Percentiles rank a stretch among this genome's conserved stretches.
Evolutionary conservation across 1,284 basidiomycete species (phyloP).

Genomic region (Mycosarcoma mackinlayi): DNA sequence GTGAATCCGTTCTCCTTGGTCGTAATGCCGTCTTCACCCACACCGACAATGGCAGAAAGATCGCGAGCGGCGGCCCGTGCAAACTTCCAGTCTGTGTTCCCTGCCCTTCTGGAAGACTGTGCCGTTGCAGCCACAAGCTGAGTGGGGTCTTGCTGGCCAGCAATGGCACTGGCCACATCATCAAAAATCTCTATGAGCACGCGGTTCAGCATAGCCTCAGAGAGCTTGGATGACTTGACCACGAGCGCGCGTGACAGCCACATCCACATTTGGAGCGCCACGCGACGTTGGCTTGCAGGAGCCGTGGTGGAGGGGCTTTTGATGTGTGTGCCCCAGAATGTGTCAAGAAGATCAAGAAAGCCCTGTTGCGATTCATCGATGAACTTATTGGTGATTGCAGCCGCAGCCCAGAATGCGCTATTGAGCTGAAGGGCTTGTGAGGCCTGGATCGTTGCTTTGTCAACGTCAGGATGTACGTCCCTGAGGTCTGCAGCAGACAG

Average conservation of each 20-base stretch:
- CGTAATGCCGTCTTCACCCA: slow-evolving; percentile 46
- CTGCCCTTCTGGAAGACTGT: neutral
- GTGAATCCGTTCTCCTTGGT: slow-evolving; percentile 57
- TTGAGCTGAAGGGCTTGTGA: slow-evolving; percentile 35
- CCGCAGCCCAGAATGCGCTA: slow-evolving; percentile 23
- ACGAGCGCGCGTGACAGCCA: slow-evolving; percentile 56
- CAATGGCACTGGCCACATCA: slow-evolving; percentile 11
- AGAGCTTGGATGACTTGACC: slow-evolving; percentile 43
- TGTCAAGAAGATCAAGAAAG: slow-evolving; percentile 41
- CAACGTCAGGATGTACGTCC: neutral
- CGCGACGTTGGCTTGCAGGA: slow-evolving; percentile 1
- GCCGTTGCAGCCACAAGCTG: slow-evolving; percentile 1
- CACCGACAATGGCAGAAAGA: slow-evolving; percentile 36
- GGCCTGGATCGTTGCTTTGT: neutral
- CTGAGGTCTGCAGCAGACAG: slow-evolving; percentile 3
- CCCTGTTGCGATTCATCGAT: slow-evolving; percentile 31
- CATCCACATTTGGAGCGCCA: slow-evolving; percentile 54
- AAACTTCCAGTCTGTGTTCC: slow-evolving; percentile 32
- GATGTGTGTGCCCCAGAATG: slow-evolving; percentile 41
- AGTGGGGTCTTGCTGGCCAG: neutral
- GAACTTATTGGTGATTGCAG: slow-evolving; percentile 55
- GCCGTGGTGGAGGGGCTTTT: slow-evolving; percentile 8
- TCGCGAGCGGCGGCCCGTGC: slow-evolving; percentile 27
- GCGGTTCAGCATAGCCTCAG: slow-evolving; percentile 52
- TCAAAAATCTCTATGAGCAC: slow-evolving; percentile 51